Percentiles rank a stretch among this genome's conserved stretches.
phyloP scores from a whole-genome alignment of 2,329 filamentous ascomycete genomes.

The Venturia pyrina region DNA sequence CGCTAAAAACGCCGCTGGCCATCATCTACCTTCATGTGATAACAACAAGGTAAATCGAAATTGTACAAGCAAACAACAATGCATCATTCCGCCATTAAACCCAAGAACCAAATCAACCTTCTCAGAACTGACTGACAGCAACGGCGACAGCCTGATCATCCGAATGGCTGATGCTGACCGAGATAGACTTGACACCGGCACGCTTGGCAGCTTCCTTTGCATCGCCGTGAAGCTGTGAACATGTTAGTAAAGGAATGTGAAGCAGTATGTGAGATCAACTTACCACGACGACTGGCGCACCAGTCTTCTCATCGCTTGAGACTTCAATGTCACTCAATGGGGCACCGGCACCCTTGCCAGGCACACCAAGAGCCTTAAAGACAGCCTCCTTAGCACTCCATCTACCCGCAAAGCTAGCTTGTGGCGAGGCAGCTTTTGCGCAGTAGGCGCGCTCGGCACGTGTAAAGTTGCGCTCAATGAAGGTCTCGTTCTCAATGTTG shows the following conservation, averaged over 20 bases:
- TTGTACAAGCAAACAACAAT: not conserved
- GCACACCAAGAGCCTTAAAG: conserved; percentile 90
- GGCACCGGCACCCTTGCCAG: conserved; percentile 79
- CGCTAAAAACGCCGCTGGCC: not conserved
- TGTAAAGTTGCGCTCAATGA: conserved; percentile 92
- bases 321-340: conserved; percentile 94
- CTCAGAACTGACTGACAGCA: conserved; percentile 70
- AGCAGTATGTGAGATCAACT: conserved; percentile 30
- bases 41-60: not conserved
- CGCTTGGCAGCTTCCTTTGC: conserved; percentile 75
- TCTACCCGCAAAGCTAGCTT: conserved; percentile 84
- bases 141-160: conserved; percentile 91
- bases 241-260: conserved; percentile 10
- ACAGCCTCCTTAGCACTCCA: conserved; percentile 99
- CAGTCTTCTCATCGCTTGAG: conserved; percentile 57
- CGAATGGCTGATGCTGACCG: conserved; percentile 90
- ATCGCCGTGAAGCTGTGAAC: conserved; percentile 66
- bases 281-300: conserved; percentile 78
- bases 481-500: conserved; percentile 90
- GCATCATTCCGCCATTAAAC: not conserved
- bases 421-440: conserved; percentile 63
- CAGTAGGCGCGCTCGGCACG: conserved; percentile 77
- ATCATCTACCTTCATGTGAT: not conserved
- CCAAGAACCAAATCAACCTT: not conserved
- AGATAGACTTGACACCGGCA: conserved; percentile 79